Evolutionary conservation across 2,329 filamentous ascomycete species (phyloP), one percentile per base, ranked within the genome.

Genomic region (Pseudogymnoascus sp.): DNA sequence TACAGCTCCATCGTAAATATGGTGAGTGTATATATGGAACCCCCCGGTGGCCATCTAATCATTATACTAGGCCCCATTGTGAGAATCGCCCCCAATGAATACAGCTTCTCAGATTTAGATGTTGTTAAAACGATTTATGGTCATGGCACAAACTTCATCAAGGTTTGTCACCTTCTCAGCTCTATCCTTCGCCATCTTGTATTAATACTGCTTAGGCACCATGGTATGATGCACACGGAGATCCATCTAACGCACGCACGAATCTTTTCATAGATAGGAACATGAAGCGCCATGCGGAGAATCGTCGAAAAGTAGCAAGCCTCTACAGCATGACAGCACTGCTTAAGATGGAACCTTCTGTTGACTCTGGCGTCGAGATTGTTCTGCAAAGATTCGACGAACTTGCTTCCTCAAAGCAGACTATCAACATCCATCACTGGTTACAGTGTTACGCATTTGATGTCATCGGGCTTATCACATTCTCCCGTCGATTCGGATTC

Each of bases 401-500:
- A 60, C 73, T 75, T 30, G 71, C 74, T 2, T 58, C 63, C 0
- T 60, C 60, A 0, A 66, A 66, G 0, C n/a, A 68, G 4, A 59
- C 63, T 0, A 63, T 80, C 6, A 72, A 81, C 63, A 66, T 78
- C 60, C 65, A 63, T 4, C 67, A 73, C 43, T 76, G 75, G 73
- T 68, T 78, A 50, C 76, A 78, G 61, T 78, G 69, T 62, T 79
- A 74, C 60, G 76, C 75, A 0, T 77, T 77, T 35, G 76, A 80
- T 57, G 77, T 80, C 1, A 79, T 82, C 25, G 77, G 77, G 0
- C 71, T 76, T 37, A 77, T 81, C 12, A 79, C 77, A 0, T 73
- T 74, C 33, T 72, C 66, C 30, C 68, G 66, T 4, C 64, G 66
- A 0, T 70, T 74, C 64, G 78, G 77, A 0, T 78, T 80, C 59